Base-by-base conservation (phyloP, 768 basidiomycete genomes). In the Auriscalpium vulgare region DNA sequence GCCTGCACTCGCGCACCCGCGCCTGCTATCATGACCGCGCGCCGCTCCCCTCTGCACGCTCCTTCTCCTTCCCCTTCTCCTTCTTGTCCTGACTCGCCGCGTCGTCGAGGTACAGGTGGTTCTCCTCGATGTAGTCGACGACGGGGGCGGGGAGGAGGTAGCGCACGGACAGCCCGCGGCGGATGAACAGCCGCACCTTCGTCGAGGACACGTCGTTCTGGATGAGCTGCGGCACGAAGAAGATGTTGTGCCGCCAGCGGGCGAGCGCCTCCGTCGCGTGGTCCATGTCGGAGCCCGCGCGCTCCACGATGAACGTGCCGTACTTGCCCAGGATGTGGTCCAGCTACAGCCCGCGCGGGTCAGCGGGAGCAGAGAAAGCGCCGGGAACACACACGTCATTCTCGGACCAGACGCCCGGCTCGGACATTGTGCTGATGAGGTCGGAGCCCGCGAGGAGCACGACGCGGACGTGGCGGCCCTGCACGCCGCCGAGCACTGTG, bases 361-460 rank as follows among this genome's bases (percentile, higher is more conserved):
- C 49, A 59, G 53, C 51, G 21, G 54, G 53, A 29, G 52, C 57
- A 14, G 54, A 38, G n/a, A 40, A 56, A 46, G 59, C 17, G 10
- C 46, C 10, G 51, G 46, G 49, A 50, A 57, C 46, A 79, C 92
- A 68, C 72, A 95, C 94, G 79, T 99, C 97, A 57, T 83, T 78
- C 65, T 94, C 86, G 54, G 87, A 84, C 97, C 97, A 99, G 38
- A 99, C 95, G 16, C 97, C 95, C 29, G 97, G 97, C 73, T 97
- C 94, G 62, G 90, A 91, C 87, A 99, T 97, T 29, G 94, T 97
- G 65, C 91, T 85, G 70, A 98, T 98, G 64, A 99, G 77, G 72
- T 99, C 97, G 10, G 91, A 94, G n/a, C 97, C 97, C 5, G 97
- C 97, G 53, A 99, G 82, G 44, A 99, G 82, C 87, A 98, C 91